Conservation (phyloP, 345 rosid species). For the Rubroshorea leprosula region DNA sequence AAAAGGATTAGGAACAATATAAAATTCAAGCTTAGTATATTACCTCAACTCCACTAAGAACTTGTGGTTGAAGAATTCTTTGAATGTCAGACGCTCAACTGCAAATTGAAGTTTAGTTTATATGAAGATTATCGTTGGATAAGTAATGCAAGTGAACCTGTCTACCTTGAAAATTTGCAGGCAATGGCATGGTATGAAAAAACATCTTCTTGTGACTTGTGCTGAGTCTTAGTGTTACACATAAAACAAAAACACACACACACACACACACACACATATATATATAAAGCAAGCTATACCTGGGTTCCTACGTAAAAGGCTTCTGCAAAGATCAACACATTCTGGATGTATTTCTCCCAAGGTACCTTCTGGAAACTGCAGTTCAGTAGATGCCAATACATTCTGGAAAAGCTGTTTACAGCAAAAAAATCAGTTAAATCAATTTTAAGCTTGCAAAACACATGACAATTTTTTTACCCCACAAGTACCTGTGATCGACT, state of each 20-base stretch:
- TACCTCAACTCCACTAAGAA: constrained; percentile 61
- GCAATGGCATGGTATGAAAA: background rate
- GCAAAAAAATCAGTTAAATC: constrained; percentile 16
- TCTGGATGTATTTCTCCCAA: constrained; percentile 55
- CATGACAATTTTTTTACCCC: background rate
- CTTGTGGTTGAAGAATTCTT: constrained; percentile 69
- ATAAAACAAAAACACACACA: background rate
- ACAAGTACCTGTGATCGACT: constrained; percentile 56
- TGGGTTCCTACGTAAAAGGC: constrained; percentile 62
- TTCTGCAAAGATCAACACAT: constrained; percentile 70
- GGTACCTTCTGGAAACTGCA: constrained; percentile 57
- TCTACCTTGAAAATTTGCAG: background rate
- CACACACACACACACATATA: too few species aligned
- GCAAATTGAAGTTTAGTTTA: constrained; percentile 23
- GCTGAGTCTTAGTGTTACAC: background rate
- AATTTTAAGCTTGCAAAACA: constrained; percentile 4
- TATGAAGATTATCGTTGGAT: too few species aligned
- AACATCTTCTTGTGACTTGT: constrained; percentile 1
- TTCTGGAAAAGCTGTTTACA: constrained; percentile 67
- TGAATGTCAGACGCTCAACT: constrained; percentile 71
- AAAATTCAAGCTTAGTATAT: constrained; percentile 11
- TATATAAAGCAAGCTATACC: constrained; percentile 28
- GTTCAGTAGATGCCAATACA: constrained; percentile 60
- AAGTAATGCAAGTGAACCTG: too few species aligned
- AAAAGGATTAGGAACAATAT: too few species aligned